These are phyloP conservation scores for Globisporangium carolinianum DNA, from an alignment of 352 stramenopile genomes.

Conservation along the genomic window DNA sequence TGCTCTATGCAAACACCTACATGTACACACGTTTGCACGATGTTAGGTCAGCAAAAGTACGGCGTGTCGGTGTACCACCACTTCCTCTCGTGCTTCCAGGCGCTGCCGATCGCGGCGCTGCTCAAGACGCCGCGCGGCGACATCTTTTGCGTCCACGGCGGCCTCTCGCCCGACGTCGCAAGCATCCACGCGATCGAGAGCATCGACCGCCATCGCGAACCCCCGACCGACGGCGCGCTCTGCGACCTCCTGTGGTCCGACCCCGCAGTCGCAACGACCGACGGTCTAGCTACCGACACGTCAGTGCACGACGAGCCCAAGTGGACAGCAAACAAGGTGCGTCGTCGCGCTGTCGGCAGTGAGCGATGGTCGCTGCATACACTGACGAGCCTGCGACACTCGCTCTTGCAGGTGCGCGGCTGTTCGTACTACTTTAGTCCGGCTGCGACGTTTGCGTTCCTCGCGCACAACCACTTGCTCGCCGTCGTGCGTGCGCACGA, in stretches of 20 bases:
- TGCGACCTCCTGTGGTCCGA: slow-evolving; percentile 78
- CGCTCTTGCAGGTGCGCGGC: slow-evolving; percentile 35
- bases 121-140: slow-evolving; percentile 34
- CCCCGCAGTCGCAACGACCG: slow-evolving; percentile 18
- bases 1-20: neutral
- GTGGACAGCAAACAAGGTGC: slow-evolving; percentile 31
- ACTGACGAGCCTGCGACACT: neutral
- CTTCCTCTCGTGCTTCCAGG: slow-evolving; percentile 75
- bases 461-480: slow-evolving; percentile 55
- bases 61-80: slow-evolving; percentile 75
- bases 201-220: slow-evolving; percentile 58
- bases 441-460: slow-evolving; percentile 58
- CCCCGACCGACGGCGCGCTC: slow-evolving; percentile 47
- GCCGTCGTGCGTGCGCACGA: slow-evolving; percentile 80
- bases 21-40: neutral
- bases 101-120: slow-evolving; percentile 55
- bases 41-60: slow-evolving; percentile 59
- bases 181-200: slow-evolving; percentile 45
- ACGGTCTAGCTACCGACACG: slow-evolving; percentile 6
- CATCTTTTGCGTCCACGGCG: slow-evolving; percentile 69
- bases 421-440: slow-evolving; percentile 89
- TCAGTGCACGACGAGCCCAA: neutral
- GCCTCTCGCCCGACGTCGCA: slow-evolving; percentile 48
- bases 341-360: neutral
- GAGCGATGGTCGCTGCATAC: too few relatives aligned